Evolutionary conservation across 2,329 filamentous ascomycete genomes (phyloP).

Genomic region (Colletotrichum zoysiae): DNA sequence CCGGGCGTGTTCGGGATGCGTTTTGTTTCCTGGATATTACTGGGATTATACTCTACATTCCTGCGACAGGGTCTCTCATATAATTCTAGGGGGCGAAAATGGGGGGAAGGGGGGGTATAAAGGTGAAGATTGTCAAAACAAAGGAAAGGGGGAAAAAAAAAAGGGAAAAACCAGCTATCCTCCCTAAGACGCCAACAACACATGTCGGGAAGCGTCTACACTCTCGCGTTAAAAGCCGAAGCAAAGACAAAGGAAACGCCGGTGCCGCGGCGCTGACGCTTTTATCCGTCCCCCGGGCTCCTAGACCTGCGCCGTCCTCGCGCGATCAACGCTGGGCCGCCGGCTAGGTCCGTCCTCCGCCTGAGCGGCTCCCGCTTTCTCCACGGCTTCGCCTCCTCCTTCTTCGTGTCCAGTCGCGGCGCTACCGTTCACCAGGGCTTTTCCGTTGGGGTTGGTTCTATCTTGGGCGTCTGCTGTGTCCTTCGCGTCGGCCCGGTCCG

Average conservation of each 20-base stretch:
- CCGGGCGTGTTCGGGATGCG: background rate
- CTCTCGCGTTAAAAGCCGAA: background rate
- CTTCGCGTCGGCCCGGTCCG: slow-evolving; percentile 11
- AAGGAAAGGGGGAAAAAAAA: background rate
- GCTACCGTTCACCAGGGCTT: background rate
- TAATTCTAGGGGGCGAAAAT: background rate
- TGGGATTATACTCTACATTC: background rate
- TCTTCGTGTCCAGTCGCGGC: background rate
- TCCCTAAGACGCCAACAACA: too few species aligned
- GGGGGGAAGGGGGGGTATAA: slow-evolving; percentile 8
- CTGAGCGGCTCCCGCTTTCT: background rate
- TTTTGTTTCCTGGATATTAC: background rate
- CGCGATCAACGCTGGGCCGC: slow-evolving; percentile 29
- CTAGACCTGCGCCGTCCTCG: slow-evolving; percentile 24
- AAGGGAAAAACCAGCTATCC: too few species aligned
- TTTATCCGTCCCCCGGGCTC: background rate
- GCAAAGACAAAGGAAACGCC: slow-evolving; percentile 21
- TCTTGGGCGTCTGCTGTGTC: background rate
- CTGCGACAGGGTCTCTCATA: background rate
- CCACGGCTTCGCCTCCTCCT: background rate
- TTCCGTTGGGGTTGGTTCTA: background rate
- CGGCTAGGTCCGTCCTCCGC: slow-evolving; percentile 3
- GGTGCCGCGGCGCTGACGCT: background rate
- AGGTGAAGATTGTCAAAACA: slow-evolving; percentile 13
- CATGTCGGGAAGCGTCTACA: background rate